Percentiles rank a stretch among this genome's conserved stretches.
These are phyloP conservation scores for Rhizophora apiculata DNA, from an alignment of 345 rosid species.

Conservation along the genomic window DNA sequence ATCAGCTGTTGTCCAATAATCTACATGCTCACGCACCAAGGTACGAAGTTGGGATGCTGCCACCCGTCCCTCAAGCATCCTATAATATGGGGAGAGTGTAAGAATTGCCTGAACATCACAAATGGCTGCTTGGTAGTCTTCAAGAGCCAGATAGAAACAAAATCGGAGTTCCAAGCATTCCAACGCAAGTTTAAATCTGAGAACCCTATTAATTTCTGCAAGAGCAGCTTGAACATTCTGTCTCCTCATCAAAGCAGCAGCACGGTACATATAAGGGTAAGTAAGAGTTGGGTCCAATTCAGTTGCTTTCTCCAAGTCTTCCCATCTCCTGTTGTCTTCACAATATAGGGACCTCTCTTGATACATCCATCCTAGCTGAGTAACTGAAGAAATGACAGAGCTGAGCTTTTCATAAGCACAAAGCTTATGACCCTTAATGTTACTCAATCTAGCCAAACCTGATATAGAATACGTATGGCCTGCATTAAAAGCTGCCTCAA, in stretches of 20 bases:
- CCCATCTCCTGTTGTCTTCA: slow-evolving; percentile 72
- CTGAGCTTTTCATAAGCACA: slow-evolving; percentile 76
- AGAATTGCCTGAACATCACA: slow-evolving; percentile 95
- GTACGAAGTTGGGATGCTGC: slow-evolving; percentile 83
- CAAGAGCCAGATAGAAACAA: slow-evolving; percentile 86
- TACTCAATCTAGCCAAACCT: slow-evolving; percentile 82
- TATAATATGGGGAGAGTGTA: slow-evolving; percentile 77
- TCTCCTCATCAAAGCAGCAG: slow-evolving; percentile 74
- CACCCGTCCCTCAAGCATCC: slow-evolving; percentile 92
- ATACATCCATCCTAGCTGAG: slow-evolving; percentile 91
- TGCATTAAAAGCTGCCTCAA: slow-evolving; percentile 57
- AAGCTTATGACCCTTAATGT: slow-evolving; percentile 56
- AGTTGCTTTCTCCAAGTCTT: slow-evolving; percentile 87
- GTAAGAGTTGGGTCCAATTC: slow-evolving; percentile 85
- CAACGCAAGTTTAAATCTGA: slow-evolving; percentile 88
- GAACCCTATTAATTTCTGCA: slow-evolving; percentile 75
- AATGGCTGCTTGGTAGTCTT: slow-evolving; percentile 77
- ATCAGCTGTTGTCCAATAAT: slow-evolving; percentile 90
- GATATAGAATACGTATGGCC: slow-evolving; percentile 78
- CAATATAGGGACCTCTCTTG: slow-evolving; percentile 89
- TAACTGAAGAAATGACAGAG: slow-evolving; percentile 63
- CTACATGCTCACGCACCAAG: slow-evolving; percentile 89
- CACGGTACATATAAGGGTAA: slow-evolving; percentile 93
- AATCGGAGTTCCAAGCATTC: slow-evolving; percentile 98
- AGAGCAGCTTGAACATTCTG: slow-evolving; percentile 76